Evolutionary conservation across 169 alveolate genomes (phyloP), one percentile per base, ranked within the genome.

Genomic region (Ichthyophthirius multifiliis): DNA sequence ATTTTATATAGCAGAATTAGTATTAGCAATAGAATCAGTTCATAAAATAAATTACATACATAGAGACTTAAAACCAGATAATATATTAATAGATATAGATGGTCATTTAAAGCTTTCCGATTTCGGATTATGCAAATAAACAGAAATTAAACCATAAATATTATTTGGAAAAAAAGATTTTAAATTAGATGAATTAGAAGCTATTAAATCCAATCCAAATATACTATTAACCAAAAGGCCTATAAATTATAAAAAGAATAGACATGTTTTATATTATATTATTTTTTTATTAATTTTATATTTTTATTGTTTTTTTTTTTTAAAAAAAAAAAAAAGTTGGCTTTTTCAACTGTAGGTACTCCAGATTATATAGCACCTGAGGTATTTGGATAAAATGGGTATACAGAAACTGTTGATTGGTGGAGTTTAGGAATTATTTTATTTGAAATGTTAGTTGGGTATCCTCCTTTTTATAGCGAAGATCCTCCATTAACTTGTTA

Each of bases 391-490:
- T 63, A 90, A 71, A 77, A 85, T 64, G 97, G 97, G 37, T 93
- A 92, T 71, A 92, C 89, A 16, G 93, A 94, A 88, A 90, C 95
- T 37, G 97, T 92, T 2, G 96, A 92, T 86, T 92, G 96, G 95
- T 94, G 97, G 97, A 82, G 93, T n/a, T 89, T 94, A 5, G 97
- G 97, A 10, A 95, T 92, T 13, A 94, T 94, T 46, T 76, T 94
- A 30, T 94, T 91, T 86, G 97, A 94, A 85, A 94, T 94, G 97
- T 82, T 94, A 3, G 95, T 94, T n/a, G 97, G 97, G 5, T 94
- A 89, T 82, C 97, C 97, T 16, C 97, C 97, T 30, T 94, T 94
- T 74, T 94, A 87, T 79, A 82, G 94, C 43, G 97, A 94, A 78
- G 94, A 92, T 79, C 95, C 96, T 10, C 80, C 95, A 13, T 82